Conservation (phyloP, 2,329 filamentous ascomycete genomes). For the Lecanicillium sp. region DNA sequence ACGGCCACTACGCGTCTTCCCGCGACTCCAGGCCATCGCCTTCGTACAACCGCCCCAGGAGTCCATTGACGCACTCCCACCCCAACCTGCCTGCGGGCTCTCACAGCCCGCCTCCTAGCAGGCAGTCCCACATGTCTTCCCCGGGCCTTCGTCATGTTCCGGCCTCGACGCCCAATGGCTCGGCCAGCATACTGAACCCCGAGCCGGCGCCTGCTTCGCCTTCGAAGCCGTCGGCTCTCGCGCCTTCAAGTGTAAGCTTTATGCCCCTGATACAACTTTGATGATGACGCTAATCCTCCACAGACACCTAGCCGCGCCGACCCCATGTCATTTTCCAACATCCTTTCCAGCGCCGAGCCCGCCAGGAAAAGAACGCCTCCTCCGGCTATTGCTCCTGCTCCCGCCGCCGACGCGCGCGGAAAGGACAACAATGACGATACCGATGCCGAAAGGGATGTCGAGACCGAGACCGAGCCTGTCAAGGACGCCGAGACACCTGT, state of each 20-base stretch:
- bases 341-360: conserved; percentile 74
- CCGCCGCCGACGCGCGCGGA: conserved; percentile 20
- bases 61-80: conserved; percentile 46
- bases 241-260: conserved; percentile 30
- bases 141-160: conserved; percentile 41
- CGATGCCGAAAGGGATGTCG: conserved; percentile 27
- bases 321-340: conserved; percentile 94
- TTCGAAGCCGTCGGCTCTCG: conserved; percentile 30
- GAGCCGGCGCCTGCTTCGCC: conserved; percentile 37
- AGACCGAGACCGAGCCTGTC: conserved; percentile 28
- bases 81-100: conserved; percentile 37
- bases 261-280: background rate
- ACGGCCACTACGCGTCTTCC: conserved; percentile 45
- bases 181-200: conserved; percentile 30
- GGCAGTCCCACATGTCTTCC: conserved; percentile 39
- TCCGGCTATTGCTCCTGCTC: conserved; percentile 28
- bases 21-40: conserved; percentile 25
- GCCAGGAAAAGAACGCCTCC: conserved; percentile 47
- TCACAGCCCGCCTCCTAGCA: conserved; percentile 36
- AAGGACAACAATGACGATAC: conserved; percentile 16
- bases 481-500: background rate
- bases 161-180: conserved; percentile 35
- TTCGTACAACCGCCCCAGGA: conserved; percentile 40
- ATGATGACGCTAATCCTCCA: background rate
- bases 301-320: conserved; percentile 72